Conservation (phyloP, 371 early-diverging fungal species). For the Syncephalastrum sp. region DNA sequence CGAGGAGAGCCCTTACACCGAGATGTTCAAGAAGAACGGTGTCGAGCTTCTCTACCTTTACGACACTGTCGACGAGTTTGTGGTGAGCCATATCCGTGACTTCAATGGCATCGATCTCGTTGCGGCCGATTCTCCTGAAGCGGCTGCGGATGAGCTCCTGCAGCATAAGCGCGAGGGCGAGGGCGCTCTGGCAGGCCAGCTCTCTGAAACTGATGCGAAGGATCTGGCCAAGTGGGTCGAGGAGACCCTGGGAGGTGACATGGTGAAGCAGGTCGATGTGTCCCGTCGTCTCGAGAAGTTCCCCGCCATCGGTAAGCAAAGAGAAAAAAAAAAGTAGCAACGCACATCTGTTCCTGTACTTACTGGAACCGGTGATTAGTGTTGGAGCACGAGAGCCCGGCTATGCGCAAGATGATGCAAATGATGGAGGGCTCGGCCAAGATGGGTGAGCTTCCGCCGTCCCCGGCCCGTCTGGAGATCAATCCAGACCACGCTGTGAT, state of each 20-base stretch:
- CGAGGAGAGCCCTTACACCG: constrained; percentile 85
- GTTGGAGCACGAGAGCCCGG: constrained; percentile 74
- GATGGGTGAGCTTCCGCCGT: constrained; percentile 50
- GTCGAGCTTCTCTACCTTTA: constrained; percentile 79
- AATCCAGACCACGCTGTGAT: constrained; percentile 83
- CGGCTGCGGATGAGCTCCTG: constrained; percentile 47
- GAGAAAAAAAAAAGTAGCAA: neutral
- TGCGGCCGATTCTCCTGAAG: constrained; percentile 77
- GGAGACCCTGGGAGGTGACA: constrained; percentile 57
- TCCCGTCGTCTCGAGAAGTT: constrained; percentile 66
- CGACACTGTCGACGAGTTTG: constrained; percentile 91
- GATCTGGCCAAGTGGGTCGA: constrained; percentile 70
- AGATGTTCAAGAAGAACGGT: constrained; percentile 75
- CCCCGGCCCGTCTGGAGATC: constrained; percentile 76
- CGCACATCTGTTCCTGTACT: neutral
- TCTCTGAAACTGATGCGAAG: constrained; percentile 58
- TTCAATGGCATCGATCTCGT: constrained; percentile 81
- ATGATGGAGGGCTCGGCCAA: constrained; percentile 75
- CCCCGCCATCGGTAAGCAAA: constrained; percentile 66
- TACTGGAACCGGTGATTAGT: constrained; percentile 28
- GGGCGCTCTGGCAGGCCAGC: constrained; percentile 29
- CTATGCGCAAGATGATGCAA: constrained; percentile 71
- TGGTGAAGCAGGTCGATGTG: constrained; percentile 68
- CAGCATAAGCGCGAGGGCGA: constrained; percentile 28
- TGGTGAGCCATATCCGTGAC: constrained; percentile 71